These are phyloP conservation scores for Malus fusca DNA, from an alignment of 306 rosid species.

Conservation along the genomic window DNA sequence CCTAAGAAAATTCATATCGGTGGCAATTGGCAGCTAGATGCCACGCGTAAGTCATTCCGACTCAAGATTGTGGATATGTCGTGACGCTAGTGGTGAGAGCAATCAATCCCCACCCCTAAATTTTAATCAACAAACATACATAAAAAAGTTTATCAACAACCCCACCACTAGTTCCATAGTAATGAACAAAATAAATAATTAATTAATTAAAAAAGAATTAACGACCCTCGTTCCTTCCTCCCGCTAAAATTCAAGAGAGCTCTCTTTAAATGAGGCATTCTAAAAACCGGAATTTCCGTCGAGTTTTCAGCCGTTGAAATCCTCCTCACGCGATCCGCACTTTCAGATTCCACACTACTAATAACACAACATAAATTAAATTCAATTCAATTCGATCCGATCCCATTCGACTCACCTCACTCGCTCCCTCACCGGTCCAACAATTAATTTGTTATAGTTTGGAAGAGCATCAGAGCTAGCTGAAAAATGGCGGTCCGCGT, in stretches of 20 bases:
- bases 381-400: background rate
- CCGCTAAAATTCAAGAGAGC: background rate
- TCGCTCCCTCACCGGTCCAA: background rate
- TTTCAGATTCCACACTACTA: background rate
- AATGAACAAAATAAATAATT: background rate
- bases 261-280: background rate
- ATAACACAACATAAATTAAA: background rate
- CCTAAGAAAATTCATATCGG: no score
- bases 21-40: no score
- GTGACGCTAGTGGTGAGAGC: no score
- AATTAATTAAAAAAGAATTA: background rate
- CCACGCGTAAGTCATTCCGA: accelerated
- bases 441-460: background rate
- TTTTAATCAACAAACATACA: no score
- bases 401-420: background rate
- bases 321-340: background rate
- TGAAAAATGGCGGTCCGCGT: conserved; percentile 43
- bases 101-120: no score
- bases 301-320: background rate
- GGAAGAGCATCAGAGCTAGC: background rate
- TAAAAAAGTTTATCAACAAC: background rate
- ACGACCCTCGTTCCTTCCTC: background rate
- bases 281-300: background rate
- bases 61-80: no score
- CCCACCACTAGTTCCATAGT: background rate